Evolutionary conservation across 192 early-diverging fungal species (phyloP), one percentile per base, ranked within the genome.

Genomic region (Gonapodya sp.): DNA sequence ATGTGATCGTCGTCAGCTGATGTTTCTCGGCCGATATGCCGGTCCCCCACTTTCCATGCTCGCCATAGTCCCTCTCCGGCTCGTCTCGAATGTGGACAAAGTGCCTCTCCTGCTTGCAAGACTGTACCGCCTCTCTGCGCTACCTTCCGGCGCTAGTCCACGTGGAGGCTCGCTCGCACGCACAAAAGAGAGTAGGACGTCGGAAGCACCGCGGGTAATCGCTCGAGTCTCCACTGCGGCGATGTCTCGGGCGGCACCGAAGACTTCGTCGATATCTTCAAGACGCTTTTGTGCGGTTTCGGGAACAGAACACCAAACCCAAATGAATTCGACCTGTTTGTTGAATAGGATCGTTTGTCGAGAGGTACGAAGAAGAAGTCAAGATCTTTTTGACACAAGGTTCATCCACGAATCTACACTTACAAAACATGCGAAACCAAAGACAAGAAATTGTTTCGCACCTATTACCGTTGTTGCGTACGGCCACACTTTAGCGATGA

Each of bases 401-500:
- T n/a, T n/a, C n/a, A n/a, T n/a, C n/a, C n/a, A n/a, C n/a, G n/a
- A n/a, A n/a, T n/a, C n/a, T n/a, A n/a, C 46, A 64, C 46, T 64
- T 24, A 64, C 46, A 64, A 64, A 64, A 24, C 46, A 64, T 64
- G 46, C 46, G 46, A 64, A 8, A 24, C 46, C 46, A 24, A 64
- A 64, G 24, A 64, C 46, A 8, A 64, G 24, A 64, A 64, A 64
- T 64, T 64, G 46, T 64, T 64, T 64, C 24, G 46, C 46, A 8
- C 46, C 46, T 8, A 64, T 64, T 24, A 24, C 46, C 46, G 46
- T 24, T 16, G 8, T 64, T 8, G 75, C 31, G 31, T 77, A 77
- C 30, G 75, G 75, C 75, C 75, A 77, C 75, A 77, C 75, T 33
- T 77, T 77, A 2, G 75, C 75, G 34, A 77, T 77, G 75, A 77